Base-by-base conservation (phyloP, 768 basidiomycete species). In the Gyrodon lividus region DNA sequence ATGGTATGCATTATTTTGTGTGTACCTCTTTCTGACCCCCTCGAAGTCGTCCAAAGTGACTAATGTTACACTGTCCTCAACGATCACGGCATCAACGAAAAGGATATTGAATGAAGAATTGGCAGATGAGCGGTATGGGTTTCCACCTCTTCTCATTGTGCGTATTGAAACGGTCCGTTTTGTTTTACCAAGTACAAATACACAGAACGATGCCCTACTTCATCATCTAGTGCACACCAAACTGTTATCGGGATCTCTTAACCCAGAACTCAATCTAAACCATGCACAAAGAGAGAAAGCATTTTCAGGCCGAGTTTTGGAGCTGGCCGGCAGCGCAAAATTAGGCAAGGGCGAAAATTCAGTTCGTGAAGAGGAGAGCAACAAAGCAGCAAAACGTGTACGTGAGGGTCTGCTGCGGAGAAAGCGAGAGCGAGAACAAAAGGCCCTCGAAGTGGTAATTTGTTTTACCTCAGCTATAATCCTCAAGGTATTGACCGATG, bases 161-260 rank as follows among this genome's bases (percentile, higher is more conserved):
- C 46, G 4, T 19, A 24, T 28, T 20, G 17, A 45, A 42, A 50
- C 26, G 13, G 34, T 38, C 31, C 51, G 47, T 43, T 33, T 44
- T 20, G 17, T 24, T n/a, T 17, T 4, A n/a, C 24, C 10, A 60
- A 93, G 92, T 43, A 80, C 86, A 17, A 88, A 89, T 64, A 70
- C 74, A 9, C 83, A 87, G 57, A 92, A 93, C 47, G 91, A 93
- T 62, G 84, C 83, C 1, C 67, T 87, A 22, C 77, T 93, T 13
- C 89, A 92, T 65, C 84, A 81, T 46, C 73, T 93, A 5, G 78
- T 93, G 14, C 91, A 93, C 64, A 92, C 90, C 0, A 78, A 85
- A 56, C 71, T 93, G 5, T 72, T 93, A 6, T 87, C 91, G 8
- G 89, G 87, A 9, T 89, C 87, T 5, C 67, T 86, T 7, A 76